A percentile compares a stretch with the other conserved stretches of the same genome.
Conservation (phyloP, 2,329 filamentous ascomycete genomes). For the Verticillium isaacii region DNA sequence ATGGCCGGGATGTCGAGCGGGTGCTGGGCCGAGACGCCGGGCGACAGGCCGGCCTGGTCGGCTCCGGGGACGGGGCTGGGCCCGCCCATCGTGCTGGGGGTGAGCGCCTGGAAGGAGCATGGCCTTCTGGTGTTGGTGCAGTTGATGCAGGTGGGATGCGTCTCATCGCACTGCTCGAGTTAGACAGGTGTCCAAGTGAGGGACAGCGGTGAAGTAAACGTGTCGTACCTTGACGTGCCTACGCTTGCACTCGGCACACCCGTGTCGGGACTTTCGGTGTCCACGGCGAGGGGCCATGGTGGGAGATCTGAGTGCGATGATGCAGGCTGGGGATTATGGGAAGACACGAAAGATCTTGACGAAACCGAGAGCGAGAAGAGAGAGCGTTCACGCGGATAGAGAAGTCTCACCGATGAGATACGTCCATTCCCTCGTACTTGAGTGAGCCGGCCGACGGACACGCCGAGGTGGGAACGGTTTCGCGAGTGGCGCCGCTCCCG, state of each 20-base stretch:
- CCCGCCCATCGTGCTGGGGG: background rate
- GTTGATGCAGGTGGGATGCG: background rate
- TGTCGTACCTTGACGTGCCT: background rate
- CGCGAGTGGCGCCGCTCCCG: background rate
- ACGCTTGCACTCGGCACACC: conserved; percentile 1
- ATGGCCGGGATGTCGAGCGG: background rate
- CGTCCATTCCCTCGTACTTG: background rate
- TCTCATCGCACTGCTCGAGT: background rate
- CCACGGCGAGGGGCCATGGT: background rate
- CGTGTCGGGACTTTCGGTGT: background rate
- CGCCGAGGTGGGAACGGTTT: background rate
- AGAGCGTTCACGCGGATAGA: background rate
- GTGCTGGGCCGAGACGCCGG: background rate
- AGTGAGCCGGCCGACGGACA: background rate
- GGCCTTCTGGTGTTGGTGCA: background rate
- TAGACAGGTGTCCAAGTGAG: background rate
- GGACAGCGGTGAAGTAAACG: background rate
- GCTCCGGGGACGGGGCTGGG: background rate
- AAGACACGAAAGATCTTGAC: background rate
- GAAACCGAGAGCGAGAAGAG: background rate
- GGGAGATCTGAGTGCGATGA: background rate
- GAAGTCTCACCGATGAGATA: background rate
- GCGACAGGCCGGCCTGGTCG: background rate
- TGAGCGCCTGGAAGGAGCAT: background rate
- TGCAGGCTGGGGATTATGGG: background rate